Conservation (phyloP, 805 yeast species). For the Metschnikowia colocasiae region DNA sequence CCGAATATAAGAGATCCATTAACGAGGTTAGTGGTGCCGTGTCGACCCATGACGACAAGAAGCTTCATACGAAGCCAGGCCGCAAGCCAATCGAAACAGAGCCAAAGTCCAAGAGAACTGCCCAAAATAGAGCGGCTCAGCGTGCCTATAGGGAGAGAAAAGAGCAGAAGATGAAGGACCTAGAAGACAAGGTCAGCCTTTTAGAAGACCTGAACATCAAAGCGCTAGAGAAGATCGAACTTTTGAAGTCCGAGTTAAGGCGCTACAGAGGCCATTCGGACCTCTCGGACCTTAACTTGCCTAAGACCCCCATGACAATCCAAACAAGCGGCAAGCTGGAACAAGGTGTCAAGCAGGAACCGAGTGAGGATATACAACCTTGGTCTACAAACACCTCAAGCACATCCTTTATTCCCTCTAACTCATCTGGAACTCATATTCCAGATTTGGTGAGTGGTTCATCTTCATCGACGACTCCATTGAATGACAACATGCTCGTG, state of each 20-base stretch:
- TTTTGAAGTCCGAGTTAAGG: slow-evolving; percentile 66
- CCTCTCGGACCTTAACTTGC: slow-evolving; percentile 23
- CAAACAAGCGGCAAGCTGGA: not conserved
- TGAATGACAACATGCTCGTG: slow-evolving; percentile 33
- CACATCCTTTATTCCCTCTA: slow-evolving; percentile 6
- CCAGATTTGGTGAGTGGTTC: slow-evolving; percentile 38
- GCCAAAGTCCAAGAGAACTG: slow-evolving; percentile 86
- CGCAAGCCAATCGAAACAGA: slow-evolving; percentile 76
- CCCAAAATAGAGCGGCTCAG: slow-evolving; percentile 98
- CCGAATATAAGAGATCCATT: slow-evolving; percentile 31
- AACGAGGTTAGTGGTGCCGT: slow-evolving; percentile 21
- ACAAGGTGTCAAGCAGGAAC: slow-evolving; percentile 2
- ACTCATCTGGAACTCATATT: slow-evolving; percentile 14
- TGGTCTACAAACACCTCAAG: slow-evolving; percentile 32
- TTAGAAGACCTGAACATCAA: slow-evolving; percentile 71
- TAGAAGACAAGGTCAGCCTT: slow-evolving; percentile 70
- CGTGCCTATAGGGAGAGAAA: slow-evolving; percentile 94
- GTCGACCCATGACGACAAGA: slow-evolving; percentile 33
- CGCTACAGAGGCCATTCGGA: slow-evolving; percentile 47
- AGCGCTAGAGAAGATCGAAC: slow-evolving; percentile 68
- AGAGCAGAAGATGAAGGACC: slow-evolving; percentile 78
- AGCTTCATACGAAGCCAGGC: slow-evolving; percentile 60
- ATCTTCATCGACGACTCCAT: slow-evolving; percentile 37
- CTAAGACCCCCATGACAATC: not conserved
- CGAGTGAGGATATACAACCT: slow-evolving; percentile 25